Evolutionary conservation across 805 yeast genomes (phyloP).

Genomic region (Tetrapisispora taiwanensis): DNA sequence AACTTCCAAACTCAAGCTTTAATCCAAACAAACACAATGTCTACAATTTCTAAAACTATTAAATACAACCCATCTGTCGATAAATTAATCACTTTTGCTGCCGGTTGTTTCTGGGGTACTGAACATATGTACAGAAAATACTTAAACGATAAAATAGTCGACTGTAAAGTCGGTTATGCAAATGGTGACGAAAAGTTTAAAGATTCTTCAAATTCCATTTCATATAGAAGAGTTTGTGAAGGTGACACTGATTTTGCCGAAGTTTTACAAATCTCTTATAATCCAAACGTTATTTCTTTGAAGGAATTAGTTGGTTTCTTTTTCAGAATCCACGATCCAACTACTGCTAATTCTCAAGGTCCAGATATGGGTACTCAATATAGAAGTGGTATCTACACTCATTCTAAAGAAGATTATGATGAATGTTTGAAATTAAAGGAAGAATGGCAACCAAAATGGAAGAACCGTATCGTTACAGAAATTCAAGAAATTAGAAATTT

Average conservation of each 20-base stretch:
- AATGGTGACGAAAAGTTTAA: slow-evolving; percentile 56
- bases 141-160: slow-evolving; percentile 52
- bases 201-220: slow-evolving; percentile 21
- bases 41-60: slow-evolving; percentile 31
- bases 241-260: slow-evolving; percentile 76
- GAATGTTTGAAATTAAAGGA: slow-evolving; percentile 39
- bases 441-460: slow-evolving; percentile 60
- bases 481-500: slow-evolving; percentile 60
- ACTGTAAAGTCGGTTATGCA: slow-evolving; percentile 80
- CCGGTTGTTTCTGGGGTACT: slow-evolving; percentile 82
- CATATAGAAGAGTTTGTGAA: slow-evolving; percentile 64
- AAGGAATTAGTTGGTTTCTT: slow-evolving; percentile 68
- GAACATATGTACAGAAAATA: slow-evolving; percentile 74
- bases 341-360: slow-evolving; percentile 74
- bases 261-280: slow-evolving; percentile 71
- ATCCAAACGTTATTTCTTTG: slow-evolving; percentile 52
- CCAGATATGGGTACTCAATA: slow-evolving; percentile 85
- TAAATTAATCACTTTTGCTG: slow-evolving; percentile 49
- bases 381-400: slow-evolving; percentile 70
- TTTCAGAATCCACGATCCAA: slow-evolving; percentile 91
- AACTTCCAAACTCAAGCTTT: not conserved
- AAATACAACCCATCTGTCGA: slow-evolving; percentile 37
- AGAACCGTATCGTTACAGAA: slow-evolving; percentile 54
- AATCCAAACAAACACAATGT: slow-evolving; percentile 7
- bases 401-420: slow-evolving; percentile 36